Conservation (phyloP, 495 filamentous ascomycete species). For the Rhizodiscina lignyota region DNA sequence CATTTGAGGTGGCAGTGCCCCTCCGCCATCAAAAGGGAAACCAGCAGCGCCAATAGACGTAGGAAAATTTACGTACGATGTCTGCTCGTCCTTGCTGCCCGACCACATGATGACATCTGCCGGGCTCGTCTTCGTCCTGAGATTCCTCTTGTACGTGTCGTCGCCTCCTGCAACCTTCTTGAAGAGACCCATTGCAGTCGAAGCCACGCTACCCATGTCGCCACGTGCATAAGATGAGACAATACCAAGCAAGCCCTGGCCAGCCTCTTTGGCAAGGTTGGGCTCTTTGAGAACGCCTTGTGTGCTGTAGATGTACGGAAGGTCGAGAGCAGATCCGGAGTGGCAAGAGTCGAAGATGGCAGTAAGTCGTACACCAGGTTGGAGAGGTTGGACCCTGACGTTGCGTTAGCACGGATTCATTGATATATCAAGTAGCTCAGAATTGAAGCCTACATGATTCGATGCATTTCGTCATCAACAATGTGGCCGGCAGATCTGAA, state of each 20-base stretch:
- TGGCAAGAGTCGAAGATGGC: slow-evolving; percentile 99
- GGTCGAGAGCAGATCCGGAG: slow-evolving; percentile 85
- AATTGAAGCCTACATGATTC: slow-evolving; percentile 50
- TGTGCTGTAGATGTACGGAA: slow-evolving; percentile 95
- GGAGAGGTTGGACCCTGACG: slow-evolving; percentile 48
- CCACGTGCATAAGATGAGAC: slow-evolving; percentile 82
- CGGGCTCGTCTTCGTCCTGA: slow-evolving; percentile 81
- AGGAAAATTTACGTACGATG: slow-evolving; percentile 66
- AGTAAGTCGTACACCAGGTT: slow-evolving; percentile 74
- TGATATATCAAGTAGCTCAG: too few relatives aligned
- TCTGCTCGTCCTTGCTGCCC: slow-evolving; percentile 91
- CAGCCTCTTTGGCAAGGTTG: slow-evolving; percentile 94
- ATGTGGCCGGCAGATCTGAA: slow-evolving; percentile 84
- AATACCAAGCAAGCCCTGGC: slow-evolving; percentile 77
- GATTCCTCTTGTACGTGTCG: slow-evolving; percentile 58
- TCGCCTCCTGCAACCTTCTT: slow-evolving; percentile 85
- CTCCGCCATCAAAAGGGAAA: too few relatives aligned
- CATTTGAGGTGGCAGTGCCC: too few relatives aligned
- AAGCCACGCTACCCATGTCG: slow-evolving; percentile 70
- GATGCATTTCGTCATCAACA: slow-evolving; percentile 96
- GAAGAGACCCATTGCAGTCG: slow-evolving; percentile 68
- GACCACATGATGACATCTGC: slow-evolving; percentile 98
- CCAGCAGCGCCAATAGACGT: too few relatives aligned
- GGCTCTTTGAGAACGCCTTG: slow-evolving; percentile 90
- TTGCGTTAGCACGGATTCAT: slow-evolving; percentile 3